phyloP scores from a whole-genome alignment of 2,329 filamentous ascomycete species.

The Epichloe hybrida region DNA sequence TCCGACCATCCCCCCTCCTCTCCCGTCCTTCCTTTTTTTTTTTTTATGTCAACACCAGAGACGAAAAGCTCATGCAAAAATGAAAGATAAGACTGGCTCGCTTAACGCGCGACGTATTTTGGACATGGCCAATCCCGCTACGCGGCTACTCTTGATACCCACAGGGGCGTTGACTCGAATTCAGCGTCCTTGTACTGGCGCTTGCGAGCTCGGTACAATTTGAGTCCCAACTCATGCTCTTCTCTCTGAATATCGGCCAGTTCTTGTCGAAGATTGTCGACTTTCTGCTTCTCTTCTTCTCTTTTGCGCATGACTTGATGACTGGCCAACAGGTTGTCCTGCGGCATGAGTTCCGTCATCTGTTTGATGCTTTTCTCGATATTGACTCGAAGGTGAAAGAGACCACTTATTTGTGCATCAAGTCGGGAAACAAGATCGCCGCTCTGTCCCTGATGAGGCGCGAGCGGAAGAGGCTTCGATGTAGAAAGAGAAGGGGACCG shows the following conservation, averaged over 20 bases:
- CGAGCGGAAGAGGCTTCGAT: conserved; percentile 46
- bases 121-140: conserved; percentile 20
- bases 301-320: conserved; percentile 46
- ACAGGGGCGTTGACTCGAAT: conserved; percentile 55
- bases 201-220: conserved; percentile 62
- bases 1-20: too few species aligned
- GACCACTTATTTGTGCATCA: conserved; percentile 49
- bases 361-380: conserved; percentile 60
- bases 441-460: conserved; percentile 45
- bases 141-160: conserved; percentile 65
- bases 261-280: conserved; percentile 51
- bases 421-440: conserved; percentile 54
- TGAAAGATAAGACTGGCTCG: background rate
- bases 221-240: conserved; percentile 66
- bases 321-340: conserved; percentile 53
- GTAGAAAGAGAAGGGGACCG: conserved; percentile 23
- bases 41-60: background rate
- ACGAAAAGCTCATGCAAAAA: background rate
- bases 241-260: conserved; percentile 61
- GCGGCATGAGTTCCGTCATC: conserved; percentile 66
- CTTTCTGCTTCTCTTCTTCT: conserved; percentile 47
- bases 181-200: conserved; percentile 53
- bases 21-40: too few species aligned
- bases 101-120: too few species aligned
- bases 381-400: conserved; percentile 56